Percentiles rank a stretch among this genome's conserved stretches.
Evolutionary conservation across 805 yeast species (phyloP).

Genomic region (Teunomyces cretensis): DNA sequence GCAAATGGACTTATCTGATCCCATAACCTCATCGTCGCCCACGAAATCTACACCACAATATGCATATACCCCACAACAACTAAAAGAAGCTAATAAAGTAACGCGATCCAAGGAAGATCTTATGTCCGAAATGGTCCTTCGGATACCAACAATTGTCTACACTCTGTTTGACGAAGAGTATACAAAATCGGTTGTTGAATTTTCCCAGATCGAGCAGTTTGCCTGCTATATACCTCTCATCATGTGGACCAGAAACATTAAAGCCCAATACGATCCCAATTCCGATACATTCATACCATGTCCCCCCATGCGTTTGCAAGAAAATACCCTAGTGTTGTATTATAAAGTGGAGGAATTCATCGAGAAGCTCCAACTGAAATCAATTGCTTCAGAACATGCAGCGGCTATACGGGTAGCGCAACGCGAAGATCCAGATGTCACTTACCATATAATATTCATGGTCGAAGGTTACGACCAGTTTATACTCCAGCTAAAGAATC

Average conservation of each 20-base stretch:
- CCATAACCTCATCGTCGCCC: neutral
- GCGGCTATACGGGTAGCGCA: conserved; percentile 12
- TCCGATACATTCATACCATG: conserved; percentile 59
- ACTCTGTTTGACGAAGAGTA: conserved; percentile 24
- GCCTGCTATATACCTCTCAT: conserved; percentile 42
- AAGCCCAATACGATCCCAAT: conserved; percentile 47
- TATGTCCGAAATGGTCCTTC: conserved; percentile 48
- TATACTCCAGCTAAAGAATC: conserved; percentile 41
- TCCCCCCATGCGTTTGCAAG: conserved; percentile 38
- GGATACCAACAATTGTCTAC: conserved; percentile 31
- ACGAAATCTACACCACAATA: neutral
- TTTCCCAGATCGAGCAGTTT: conserved; percentile 22
- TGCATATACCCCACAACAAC: conserved; percentile 25
- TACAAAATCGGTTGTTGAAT: conserved; percentile 14
- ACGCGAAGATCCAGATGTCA: conserved; percentile 18
- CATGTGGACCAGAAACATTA: conserved; percentile 50
- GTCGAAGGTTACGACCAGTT: conserved; percentile 51
- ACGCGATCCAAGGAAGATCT: conserved; percentile 50
- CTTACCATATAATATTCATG: conserved; percentile 40
- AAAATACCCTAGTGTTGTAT: conserved; percentile 43
- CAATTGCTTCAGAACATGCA: conserved; percentile 7
- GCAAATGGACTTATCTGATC: neutral
- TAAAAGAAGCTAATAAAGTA: conserved; percentile 35
- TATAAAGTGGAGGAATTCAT: conserved; percentile 50
- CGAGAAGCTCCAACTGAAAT: conserved; percentile 11